Conservation (phyloP, 169 alveolate genomes). For the Perkinsus chesapeaki region DNA sequence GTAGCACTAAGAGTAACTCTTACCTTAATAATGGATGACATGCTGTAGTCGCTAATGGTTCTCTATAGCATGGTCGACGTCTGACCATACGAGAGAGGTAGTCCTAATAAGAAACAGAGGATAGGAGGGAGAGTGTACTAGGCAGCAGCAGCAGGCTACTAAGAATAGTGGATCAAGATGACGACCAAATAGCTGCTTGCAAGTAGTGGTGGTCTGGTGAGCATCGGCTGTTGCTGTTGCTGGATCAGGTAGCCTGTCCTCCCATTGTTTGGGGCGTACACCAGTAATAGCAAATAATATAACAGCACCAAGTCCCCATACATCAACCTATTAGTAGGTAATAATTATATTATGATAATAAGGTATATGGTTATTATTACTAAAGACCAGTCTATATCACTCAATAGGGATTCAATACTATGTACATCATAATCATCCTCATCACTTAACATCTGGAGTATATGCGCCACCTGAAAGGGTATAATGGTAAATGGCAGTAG, state of each 20-base stretch:
- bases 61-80: background rate
- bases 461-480: background rate
- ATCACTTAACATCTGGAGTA: background rate
- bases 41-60: background rate
- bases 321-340: background rate
- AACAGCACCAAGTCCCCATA: background rate
- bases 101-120: background rate
- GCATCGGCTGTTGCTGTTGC: background rate
- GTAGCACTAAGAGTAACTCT: background rate
- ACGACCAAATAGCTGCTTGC: background rate
- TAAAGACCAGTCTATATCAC: too few species aligned
- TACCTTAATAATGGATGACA: background rate
- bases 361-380: too few species aligned
- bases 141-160: background rate
- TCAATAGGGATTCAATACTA: background rate
- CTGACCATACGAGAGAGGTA: background rate
- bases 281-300: background rate
- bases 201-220: background rate
- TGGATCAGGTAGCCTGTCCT: background rate
- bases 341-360: too few species aligned
- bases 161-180: background rate
- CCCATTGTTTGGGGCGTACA: background rate
- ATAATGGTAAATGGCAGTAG: background rate
- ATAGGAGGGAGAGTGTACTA: too few species aligned
- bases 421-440: background rate